These are phyloP conservation scores for Oryza glaberrima DNA, from an alignment of 176 grass and related monocot genomes.

Conservation along the genomic window DNA sequence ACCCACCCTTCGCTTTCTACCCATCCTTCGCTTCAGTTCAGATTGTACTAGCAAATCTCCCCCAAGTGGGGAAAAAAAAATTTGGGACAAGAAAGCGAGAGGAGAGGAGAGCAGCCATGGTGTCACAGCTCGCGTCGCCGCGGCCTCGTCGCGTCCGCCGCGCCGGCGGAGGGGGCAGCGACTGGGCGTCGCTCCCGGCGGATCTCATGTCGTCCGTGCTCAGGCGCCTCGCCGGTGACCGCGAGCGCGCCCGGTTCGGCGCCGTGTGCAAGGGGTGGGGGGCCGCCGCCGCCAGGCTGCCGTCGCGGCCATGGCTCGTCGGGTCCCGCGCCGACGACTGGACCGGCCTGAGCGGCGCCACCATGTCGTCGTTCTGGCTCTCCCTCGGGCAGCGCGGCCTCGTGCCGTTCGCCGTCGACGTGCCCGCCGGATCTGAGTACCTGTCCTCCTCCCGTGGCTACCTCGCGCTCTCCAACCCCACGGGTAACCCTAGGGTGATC, in stretches of 20 bases:
- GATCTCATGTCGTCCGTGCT: constrained; percentile 41
- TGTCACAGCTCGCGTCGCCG: not conserved
- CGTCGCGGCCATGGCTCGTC: not conserved
- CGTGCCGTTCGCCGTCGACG: constrained; percentile 36
- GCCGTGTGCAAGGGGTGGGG: constrained; percentile 34
- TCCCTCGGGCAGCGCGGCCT: constrained; percentile 12
- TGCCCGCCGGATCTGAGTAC: constrained; percentile 41
- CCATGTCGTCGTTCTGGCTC: constrained; percentile 51
- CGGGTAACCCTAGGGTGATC: not conserved
- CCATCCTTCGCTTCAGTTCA: constrained; percentile 15
- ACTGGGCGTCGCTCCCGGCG: constrained; percentile 39
- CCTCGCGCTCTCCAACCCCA: constrained; percentile 40
- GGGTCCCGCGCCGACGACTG: constrained; percentile 9
- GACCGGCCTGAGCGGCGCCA: constrained; percentile 22
- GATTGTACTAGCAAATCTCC: not conserved
- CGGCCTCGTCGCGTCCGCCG: not conserved
- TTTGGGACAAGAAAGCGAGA: not conserved
- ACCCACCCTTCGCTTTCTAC: not conserved
- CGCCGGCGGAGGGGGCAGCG: not conserved
- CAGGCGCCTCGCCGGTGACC: constrained; percentile 39
- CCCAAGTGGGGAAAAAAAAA: not conserved
- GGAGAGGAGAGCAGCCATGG: not conserved
- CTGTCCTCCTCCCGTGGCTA: constrained; percentile 50
- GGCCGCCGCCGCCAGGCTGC: too few relatives aligned
- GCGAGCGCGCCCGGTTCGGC: constrained; percentile 49